phyloP scores from a whole-genome alignment of 2,329 filamentous ascomycete genomes.

The Diplodia sapinea region DNA sequence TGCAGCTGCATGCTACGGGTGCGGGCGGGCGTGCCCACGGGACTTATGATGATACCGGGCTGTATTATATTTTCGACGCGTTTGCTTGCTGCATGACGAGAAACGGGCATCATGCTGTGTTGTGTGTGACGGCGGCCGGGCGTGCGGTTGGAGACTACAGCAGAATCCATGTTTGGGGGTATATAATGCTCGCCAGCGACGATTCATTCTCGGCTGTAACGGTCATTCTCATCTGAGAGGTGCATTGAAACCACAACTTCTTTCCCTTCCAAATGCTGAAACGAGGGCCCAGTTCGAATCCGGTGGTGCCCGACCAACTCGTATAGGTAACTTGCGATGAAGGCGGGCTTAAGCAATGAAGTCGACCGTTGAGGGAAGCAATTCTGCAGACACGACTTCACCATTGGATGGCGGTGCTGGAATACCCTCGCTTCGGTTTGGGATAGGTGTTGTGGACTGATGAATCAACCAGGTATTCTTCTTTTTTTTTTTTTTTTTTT shows the following conservation, averaged over 20 bases:
- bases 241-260: constrained; percentile 31
- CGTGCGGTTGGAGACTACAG: neutral
- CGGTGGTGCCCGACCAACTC: constrained; percentile 49
- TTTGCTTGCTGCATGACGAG: constrained; percentile 12
- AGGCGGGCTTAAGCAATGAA: constrained; percentile 52
- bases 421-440: constrained; percentile 48
- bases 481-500: constrained; percentile 35
- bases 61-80: constrained; percentile 31
- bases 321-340: constrained; percentile 49
- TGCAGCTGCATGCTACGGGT: constrained; percentile 29
- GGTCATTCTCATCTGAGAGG: constrained; percentile 32
- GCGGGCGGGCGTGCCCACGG: constrained; percentile 20
- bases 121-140: neutral
- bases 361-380: constrained; percentile 51
- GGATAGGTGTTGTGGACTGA: constrained; percentile 44
- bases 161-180: neutral
- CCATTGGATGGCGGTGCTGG: constrained; percentile 50
- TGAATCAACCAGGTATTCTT: constrained; percentile 42
- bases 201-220: constrained; percentile 26
- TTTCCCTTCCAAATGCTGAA: constrained; percentile 28
- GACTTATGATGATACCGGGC: constrained; percentile 23
- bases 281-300: constrained; percentile 51
- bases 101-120: constrained; percentile 6
- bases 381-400: constrained; percentile 51
- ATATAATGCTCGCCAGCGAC: constrained; percentile 6